Evolutionary conservation across 1,139 yeast genomes (phyloP).

Genomic region (Eremothecium gossypii): DNA sequence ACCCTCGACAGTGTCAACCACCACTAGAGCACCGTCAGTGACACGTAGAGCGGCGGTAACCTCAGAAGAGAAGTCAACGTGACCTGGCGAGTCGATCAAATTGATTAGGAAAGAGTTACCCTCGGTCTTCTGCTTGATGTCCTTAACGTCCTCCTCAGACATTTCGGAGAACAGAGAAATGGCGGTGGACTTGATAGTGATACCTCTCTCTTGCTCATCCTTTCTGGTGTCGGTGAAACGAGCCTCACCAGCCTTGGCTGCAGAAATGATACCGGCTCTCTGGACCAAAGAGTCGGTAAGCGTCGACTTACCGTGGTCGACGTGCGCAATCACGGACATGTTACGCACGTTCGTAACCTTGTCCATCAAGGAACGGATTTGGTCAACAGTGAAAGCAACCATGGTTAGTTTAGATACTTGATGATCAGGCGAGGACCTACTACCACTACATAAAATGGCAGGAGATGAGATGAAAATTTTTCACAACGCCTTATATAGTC

Average conservation of each 20-base stretch:
- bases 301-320: conserved; percentile 99
- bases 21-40: conserved; percentile 99
- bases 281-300: conserved; percentile 98
- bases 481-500: conserved; percentile 1
- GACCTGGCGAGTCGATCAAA: conserved; percentile 99
- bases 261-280: conserved; percentile 98
- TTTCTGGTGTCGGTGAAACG: conserved; percentile 99
- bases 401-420: conserved; percentile 14
- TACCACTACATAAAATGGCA: conserved; percentile 1
- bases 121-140: conserved; percentile 87
- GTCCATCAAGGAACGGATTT: conserved; percentile 99
- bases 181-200: conserved; percentile 97
- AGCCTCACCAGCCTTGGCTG: conserved; percentile 99
- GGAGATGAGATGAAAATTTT: conserved; percentile 5
- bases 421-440: not conserved
- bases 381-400: conserved; percentile 46
- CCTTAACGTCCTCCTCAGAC: conserved; percentile 87
- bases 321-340: conserved; percentile 99
- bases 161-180: conserved; percentile 90
- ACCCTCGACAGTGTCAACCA: conserved; percentile 99
- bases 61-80: conserved; percentile 99
- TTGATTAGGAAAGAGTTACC: conserved; percentile 95
- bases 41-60: conserved; percentile 99
- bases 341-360: conserved; percentile 98
- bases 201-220: conserved; percentile 99